Base-by-base conservation (phyloP, 106 monocot genomes). In the Amphibolis antarctica region DNA sequence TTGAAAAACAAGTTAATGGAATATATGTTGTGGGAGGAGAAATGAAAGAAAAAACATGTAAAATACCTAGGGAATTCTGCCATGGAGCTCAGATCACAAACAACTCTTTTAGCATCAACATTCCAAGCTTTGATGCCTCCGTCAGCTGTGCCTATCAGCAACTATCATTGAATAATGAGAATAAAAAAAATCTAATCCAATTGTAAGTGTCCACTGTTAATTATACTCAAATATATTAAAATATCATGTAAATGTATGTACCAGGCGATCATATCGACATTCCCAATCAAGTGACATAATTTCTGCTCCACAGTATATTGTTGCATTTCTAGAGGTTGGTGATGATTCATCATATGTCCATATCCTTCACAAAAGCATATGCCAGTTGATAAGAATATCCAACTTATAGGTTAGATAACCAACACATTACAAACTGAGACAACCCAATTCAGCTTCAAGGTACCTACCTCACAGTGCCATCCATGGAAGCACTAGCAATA, bases 81-180 rank as follows among this genome's bases (percentile, higher is more conserved):
- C 13, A 84, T 65, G 49, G 94, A 89, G 51, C 66, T 89, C 46
- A 98, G 76, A 75, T 98, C 90, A 80, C 84, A 86, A n/a, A 98
- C 90, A 72, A 98, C 96, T 82, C 96, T 78, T 68, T 98, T 98
- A 42, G 96, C 86, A 85, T 98, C 96, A 86, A 80, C 90, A 77
- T 98, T 98, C 96, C 96, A 98, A 67, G 96, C 96, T 80, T 98
- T 98, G 47, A 98, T 90, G 17, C 96, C 96, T 46, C 96, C 86
- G 78, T 81, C 84, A 55, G 84, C 80, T 64, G 96, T 98, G 58
- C 96, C 96, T 78, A 98, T 90, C 76, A 98, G 83, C 56, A 93
- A 76, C 93, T 93, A 85, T 79, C 60, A 51, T 67, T 63, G 77
- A 77, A 85, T 23, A 60, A 67, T 43, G 22, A 56, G 55, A 46